A percentile compares a stretch with the other conserved stretches of the same genome.
These are phyloP conservation scores for Aspergillus niger DNA, from an alignment of 2,329 filamentous ascomycete species.

Conservation along the genomic window DNA sequence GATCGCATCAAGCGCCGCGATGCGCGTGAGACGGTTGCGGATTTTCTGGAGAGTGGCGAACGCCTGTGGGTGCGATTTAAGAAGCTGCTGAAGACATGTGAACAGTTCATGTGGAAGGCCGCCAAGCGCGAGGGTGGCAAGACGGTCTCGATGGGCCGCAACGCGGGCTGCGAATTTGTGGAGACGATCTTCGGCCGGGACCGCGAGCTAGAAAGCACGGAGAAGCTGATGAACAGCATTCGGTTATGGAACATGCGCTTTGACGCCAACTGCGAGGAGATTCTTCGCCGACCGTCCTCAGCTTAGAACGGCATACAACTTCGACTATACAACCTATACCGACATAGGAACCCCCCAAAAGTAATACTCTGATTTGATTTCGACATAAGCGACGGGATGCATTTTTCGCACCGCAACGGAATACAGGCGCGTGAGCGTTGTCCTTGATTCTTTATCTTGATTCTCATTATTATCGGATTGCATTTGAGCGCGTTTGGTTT, in stretches of 20 bases:
- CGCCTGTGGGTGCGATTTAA: slow-evolving; percentile 83
- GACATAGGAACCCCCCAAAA: slow-evolving; percentile 8
- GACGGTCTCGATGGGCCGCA: slow-evolving; percentile 79
- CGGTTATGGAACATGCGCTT: slow-evolving; percentile 90
- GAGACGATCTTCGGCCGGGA: slow-evolving; percentile 93
- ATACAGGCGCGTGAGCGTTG: slow-evolving; percentile 5
- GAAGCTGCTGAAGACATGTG: slow-evolving; percentile 84
- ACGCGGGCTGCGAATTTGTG: slow-evolving; percentile 91
- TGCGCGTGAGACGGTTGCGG: slow-evolving; percentile 77
- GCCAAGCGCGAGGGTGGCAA: slow-evolving; percentile 70
- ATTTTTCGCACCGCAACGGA: not conserved
- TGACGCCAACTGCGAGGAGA: slow-evolving; percentile 92
- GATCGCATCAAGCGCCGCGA: slow-evolving; percentile 71
- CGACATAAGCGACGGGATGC: slow-evolving; percentile 1
- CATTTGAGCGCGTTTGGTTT: slow-evolving; percentile 41
- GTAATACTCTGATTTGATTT: slow-evolving; percentile 8
- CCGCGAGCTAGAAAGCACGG: slow-evolving; percentile 82
- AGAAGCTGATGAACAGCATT: slow-evolving; percentile 88
- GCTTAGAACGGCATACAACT: slow-evolving; percentile 28
- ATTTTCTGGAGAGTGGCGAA: slow-evolving; percentile 88
- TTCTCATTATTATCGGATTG: slow-evolving; percentile 25
- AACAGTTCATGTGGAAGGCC: slow-evolving; percentile 91
- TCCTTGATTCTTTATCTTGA: not conserved
- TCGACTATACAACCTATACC: not conserved
- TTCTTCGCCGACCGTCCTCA: slow-evolving; percentile 61